Evolutionary conservation across 1,284 basidiomycete species (phyloP), one percentile per base, ranked within the genome.

Genomic region (Sanguinoderma infundibulare): DNA sequence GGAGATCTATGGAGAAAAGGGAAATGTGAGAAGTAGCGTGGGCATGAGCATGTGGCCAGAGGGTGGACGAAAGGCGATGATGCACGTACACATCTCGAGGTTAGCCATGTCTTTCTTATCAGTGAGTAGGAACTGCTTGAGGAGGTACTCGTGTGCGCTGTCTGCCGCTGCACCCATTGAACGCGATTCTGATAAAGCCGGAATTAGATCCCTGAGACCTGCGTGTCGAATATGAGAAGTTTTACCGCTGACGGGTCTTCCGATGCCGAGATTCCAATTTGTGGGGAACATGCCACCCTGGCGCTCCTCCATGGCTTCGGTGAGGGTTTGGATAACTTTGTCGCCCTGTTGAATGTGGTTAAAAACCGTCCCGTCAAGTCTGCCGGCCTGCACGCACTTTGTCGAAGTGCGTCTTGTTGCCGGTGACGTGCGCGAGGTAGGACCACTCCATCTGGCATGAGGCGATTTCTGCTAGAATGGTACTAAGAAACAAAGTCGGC

Each of bases 141-240:
- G 79, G 22, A 90, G 80, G 69, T 92, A 92, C 71, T 93, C 90
- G 60, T 92, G 87, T 2, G 82, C 84, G 67, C 90, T 91, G 65
- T 92, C 90, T 2, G 87, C 87, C 49, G 78, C 79, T 0, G 81
- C 85, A 15, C 90, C 90, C 5, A 89, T 83, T 0, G 87, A 87
- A 67, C 67, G 32, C 64, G 55, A 34, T 9, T 57, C 64, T 56
- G 8, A 3, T 39, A 5, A 26, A 32, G 10, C 15, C 20, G 12
- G 24, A 60, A 39, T 58, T 52, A 51, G 38, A 38, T 32, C 22
- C 17, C 12, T 30, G 30, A 26, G 36, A 36, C 14, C 24, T 8
- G 30, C 20, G 3, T 20, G 12, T 12, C 42, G 26, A 7, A 35
- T 0, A 38, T 32, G 7, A 73, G 24, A 46, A 22, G 7, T n/a